Evolutionary conservation across 306 rosid genomes (phyloP), one percentile per base, ranked within the genome.

Genomic region (Vachellia collinsii): DNA sequence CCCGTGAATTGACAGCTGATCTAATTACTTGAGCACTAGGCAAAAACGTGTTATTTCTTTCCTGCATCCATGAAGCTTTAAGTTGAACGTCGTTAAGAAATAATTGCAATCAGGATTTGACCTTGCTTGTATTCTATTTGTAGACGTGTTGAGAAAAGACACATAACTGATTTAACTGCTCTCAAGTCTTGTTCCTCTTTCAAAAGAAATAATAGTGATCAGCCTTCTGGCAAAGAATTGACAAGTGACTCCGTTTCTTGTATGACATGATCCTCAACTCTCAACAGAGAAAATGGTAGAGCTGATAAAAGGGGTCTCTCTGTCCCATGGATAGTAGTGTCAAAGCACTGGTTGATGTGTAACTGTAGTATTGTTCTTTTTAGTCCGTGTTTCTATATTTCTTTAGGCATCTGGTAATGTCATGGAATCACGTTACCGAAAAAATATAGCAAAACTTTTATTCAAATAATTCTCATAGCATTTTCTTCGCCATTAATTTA

Each of bases 71-170:
- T 72, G 59, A 48, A n/a, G 65, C 64, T 77, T 72, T 67, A 65
- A 38, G 41, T 67, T 46, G 7, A 7, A 44, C 74, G 43, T 50
- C 23, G 43, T 23, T 7, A 38, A 58, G 68, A 67, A 23, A 48
- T 43, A 65, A 54, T 69, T 56, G 72, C 67, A 44, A 72, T 62
- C 62, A 61, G 42, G 54, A 41, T 22, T 59, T 48, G 74, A 41
- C 67, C 10, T 62, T 47, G 10, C 42, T 43, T 62, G 44, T 48
- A 79, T 70, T 23, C 56, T 11, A 7, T 50, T 0, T 16, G n/a
- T 4, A 4, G 59, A 51, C 59, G 22, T 51, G 74, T 50, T 23
- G 9, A 72, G 72, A 67, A 46, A 43, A 25, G 3, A 10, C 42
- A 29, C 34, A 29, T 29, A 68, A 25, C 73, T 68, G 14, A 51